Conservation (phyloP, 2,329 filamentous ascomycete species). For the Biscogniauxia sp. region DNA sequence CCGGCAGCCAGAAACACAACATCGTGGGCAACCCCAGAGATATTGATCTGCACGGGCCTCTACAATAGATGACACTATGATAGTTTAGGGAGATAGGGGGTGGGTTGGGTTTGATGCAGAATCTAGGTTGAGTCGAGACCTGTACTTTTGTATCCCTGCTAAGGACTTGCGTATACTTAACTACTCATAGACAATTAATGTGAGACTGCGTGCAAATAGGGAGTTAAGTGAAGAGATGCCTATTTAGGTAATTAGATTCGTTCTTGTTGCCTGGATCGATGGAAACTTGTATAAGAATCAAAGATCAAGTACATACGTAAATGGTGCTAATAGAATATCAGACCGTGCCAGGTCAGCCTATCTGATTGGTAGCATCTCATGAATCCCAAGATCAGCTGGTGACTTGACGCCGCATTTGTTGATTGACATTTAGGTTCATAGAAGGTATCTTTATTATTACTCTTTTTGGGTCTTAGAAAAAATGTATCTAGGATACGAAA, state of each 20-base stretch:
- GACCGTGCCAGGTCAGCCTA: neutral
- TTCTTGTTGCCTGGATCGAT: neutral
- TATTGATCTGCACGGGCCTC: neutral
- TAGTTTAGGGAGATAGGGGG: neutral
- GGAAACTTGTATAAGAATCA: neutral
- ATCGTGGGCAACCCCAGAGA: neutral
- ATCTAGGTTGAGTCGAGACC: too few relatives aligned
- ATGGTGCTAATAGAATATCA: neutral
- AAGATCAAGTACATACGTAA: too few relatives aligned
- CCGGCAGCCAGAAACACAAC: neutral
- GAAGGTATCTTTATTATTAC: too few relatives aligned
- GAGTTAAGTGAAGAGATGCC: too few relatives aligned
- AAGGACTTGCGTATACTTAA: too few relatives aligned
- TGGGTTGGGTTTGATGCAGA: too few relatives aligned
- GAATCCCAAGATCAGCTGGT: neutral
- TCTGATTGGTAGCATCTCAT: neutral
- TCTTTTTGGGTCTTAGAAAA: conserved; percentile 1
- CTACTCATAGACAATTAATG: too few relatives aligned
- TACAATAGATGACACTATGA: neutral
- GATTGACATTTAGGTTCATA: neutral
- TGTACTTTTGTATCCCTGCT: too few relatives aligned
- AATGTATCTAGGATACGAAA: conserved; percentile 1
- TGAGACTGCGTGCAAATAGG: too few relatives aligned
- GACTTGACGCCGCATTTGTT: neutral
- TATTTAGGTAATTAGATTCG: too few relatives aligned